These are phyloP conservation scores for Botrytis fragariae DNA, from an alignment of 2,329 filamentous ascomycete species.

Conservation along the genomic window DNA sequence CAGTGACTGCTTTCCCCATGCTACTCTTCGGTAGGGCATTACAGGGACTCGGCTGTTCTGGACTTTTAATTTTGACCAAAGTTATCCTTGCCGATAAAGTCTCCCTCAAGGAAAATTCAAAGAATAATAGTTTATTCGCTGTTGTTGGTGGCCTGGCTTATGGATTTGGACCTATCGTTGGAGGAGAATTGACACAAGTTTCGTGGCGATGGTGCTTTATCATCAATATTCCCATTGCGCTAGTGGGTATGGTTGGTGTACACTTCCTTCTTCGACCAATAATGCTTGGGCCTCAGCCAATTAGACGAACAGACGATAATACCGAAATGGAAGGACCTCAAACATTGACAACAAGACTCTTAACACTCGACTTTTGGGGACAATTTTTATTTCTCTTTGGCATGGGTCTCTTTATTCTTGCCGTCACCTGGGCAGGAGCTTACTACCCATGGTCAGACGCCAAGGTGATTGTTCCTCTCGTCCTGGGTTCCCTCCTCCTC, in stretches of 20 bases:
- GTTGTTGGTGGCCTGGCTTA: conserved; percentile 59
- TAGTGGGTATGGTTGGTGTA: conserved; percentile 51
- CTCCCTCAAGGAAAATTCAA: conserved; percentile 57
- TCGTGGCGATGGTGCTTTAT: conserved; percentile 68
- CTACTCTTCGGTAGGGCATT: conserved; percentile 62
- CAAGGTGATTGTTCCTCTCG: conserved; percentile 42
- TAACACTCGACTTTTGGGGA: conserved; percentile 56
- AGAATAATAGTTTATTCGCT: conserved; percentile 61
- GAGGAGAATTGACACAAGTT: conserved; percentile 51
- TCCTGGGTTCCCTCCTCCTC: conserved; percentile 42
- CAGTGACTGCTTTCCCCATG: conserved; percentile 52
- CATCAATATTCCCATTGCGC: conserved; percentile 57
- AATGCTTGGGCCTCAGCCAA: conserved; percentile 51
- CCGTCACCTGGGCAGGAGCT: conserved; percentile 46
- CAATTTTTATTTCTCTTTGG: conserved; percentile 51
- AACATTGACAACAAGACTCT: conserved; percentile 43
- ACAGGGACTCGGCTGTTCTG: conserved; percentile 61
- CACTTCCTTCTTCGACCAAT: conserved; percentile 58
- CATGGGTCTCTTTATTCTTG: conserved; percentile 44
- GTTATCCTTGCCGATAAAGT: conserved; percentile 66
- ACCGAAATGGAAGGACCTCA: conserved; percentile 36
- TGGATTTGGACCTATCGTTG: conserved; percentile 56
- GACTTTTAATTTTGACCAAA: conserved; percentile 58
- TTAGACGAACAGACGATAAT: conserved; percentile 46
- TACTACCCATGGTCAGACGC: conserved; percentile 43